Percentiles rank a stretch among this genome's conserved stretches.
These are phyloP conservation scores for Moricandia moricandioides DNA, from an alignment of 345 rosid species.

Conservation along the genomic window DNA sequence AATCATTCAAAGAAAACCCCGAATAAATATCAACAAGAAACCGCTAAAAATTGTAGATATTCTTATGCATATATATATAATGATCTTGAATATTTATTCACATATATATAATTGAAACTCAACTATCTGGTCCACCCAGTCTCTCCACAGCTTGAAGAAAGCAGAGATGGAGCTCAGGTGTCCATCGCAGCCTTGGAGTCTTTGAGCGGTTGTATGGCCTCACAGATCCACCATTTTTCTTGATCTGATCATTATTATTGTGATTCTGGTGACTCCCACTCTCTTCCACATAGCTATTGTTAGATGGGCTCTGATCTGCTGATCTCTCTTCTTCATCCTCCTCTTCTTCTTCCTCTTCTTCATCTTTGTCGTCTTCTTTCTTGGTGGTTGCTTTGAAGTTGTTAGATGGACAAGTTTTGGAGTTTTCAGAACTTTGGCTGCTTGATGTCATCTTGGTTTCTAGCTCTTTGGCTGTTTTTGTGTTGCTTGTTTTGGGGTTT, in stretches of 20 bases:
- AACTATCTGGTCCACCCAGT: constrained; percentile 82
- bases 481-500: constrained; percentile 27
- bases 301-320: constrained; percentile 41
- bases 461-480: constrained; percentile 35
- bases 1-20: constrained; percentile 3
- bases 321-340: constrained; percentile 30
- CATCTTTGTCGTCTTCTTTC: constrained; percentile 35
- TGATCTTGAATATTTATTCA: neutral
- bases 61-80: neutral
- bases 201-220: constrained; percentile 67
- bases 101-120: constrained; percentile 34
- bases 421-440: constrained; percentile 40
- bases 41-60: constrained; percentile 27
- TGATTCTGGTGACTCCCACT: constrained; percentile 22
- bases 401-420: constrained; percentile 41
- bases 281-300: constrained; percentile 60
- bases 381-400: constrained; percentile 25
- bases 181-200: constrained; percentile 76
- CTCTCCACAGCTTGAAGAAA: constrained; percentile 77
- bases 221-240: constrained; percentile 54
- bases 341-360: constrained; percentile 7
- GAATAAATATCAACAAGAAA: constrained; percentile 24
- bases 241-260: constrained; percentile 21
- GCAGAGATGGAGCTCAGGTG: constrained; percentile 82
- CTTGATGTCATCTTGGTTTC: constrained; percentile 38